Conservation (phyloP, 106 monocot genomes). For the Apostasia shenzhenica region DNA sequence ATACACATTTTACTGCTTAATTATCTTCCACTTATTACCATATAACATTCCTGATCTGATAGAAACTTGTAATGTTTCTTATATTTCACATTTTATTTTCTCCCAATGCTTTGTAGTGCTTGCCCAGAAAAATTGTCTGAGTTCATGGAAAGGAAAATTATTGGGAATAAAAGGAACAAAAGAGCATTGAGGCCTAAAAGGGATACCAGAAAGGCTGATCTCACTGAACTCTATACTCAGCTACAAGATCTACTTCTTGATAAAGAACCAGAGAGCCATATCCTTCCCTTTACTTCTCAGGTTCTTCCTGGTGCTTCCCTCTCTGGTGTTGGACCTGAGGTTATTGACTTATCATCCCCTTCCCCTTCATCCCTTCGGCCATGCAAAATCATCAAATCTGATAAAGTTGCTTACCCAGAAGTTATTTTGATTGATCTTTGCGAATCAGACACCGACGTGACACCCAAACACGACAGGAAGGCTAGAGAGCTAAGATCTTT, state of each 20-base stretch:
- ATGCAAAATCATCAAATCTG: conserved; percentile 32
- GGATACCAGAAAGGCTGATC: conserved; percentile 14
- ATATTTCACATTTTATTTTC: not conserved
- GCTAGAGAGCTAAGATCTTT: conserved; percentile 46
- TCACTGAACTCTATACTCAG: conserved; percentile 37
- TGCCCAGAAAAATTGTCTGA: conserved; percentile 76
- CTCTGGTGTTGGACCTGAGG: not conserved
- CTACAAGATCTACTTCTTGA: conserved; percentile 47
- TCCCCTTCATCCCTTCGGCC: conserved; percentile 48
- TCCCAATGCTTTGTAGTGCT: conserved; percentile 38
- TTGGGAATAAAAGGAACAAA: conserved; percentile 41
- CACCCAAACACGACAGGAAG: conserved; percentile 44
- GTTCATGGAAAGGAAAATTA: conserved; percentile 48
- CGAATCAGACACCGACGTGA: conserved; percentile 39
- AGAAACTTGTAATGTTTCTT: not conserved
- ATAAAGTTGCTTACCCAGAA: not conserved
- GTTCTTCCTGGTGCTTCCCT: not conserved
- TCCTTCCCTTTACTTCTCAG: not conserved
- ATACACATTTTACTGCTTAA: too few relatives aligned
- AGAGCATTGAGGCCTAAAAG: conserved; percentile 39
- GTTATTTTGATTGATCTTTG: conserved; percentile 27
- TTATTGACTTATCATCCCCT: conserved; percentile 67
- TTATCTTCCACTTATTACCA: too few relatives aligned
- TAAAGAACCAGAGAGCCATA: conserved; percentile 32
- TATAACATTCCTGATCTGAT: too few relatives aligned